Evolutionary conservation across 495 filamentous ascomycete genomes (phyloP), one percentile per base, ranked within the genome.

Genomic region (Cudoniella acicularis): DNA sequence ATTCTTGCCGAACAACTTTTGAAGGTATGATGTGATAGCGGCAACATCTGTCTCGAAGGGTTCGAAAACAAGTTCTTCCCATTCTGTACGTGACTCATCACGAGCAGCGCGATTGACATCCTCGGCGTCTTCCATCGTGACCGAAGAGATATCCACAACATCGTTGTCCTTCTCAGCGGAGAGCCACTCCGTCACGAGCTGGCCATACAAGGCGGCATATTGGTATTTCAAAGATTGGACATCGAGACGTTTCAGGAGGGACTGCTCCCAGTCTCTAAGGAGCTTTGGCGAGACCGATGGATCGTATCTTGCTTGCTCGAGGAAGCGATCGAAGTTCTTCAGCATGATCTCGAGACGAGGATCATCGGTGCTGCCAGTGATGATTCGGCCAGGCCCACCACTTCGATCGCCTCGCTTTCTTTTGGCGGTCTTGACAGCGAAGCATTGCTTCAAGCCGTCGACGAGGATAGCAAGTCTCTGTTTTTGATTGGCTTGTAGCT

Each of bases 141-240:
- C 62, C 3, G 61, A 48, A 10, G 60, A 57, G 25, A 54, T 57
- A 13, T 60, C 57, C 4, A 20, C 67, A 3, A 25, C 46, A 10
- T 55, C 49, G 20, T 21, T 42, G 20, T n/a, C 54, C 21, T 63
- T 52, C 56, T 64, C 65, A 3, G 57, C 64, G 24, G 53, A 65
- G 46, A 88, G 67, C 84, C 85, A 88, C 63, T 89, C 83, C 0
- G 78, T 87, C 13, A 88, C 80, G 42, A 88, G 65, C 48, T 77
- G 70, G 49, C 78, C 83, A 62, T 86, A 88, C 18, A 88, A 75
- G 16, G 76, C 71, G 0, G 83, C 83, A 67, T 87, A 86, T 48
- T 85, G 72, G 52, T 82, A 81, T 50, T 80, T 83, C 27, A 78
- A 63, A 25, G 82, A 78, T 60, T 87, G 75, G 17, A 72, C 51